Evolutionary conservation across 257 asterid species (phyloP), one percentile per base, ranked within the genome.

Genomic region (Galeopsis tetrahit): DNA sequence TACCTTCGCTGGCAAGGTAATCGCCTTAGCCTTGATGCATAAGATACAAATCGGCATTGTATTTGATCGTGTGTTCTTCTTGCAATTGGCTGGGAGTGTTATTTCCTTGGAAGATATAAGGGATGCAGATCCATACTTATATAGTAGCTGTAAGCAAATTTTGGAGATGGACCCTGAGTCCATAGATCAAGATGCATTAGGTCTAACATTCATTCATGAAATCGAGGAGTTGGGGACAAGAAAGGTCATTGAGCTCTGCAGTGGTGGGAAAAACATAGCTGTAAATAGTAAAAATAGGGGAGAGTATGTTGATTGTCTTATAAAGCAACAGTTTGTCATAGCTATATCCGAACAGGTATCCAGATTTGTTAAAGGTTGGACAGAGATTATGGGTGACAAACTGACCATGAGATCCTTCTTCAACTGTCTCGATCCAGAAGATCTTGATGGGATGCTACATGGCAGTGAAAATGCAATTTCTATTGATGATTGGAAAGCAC

Each of bases 21-120:
- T 92, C 77, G 98, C 99, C 55, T 82, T 95, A 70, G 92, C 97
- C 70, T 82, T 95, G 86, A 89, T 95, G 91, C 96, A 92, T 68
- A 95, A 87, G 81, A 82, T 95, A 61, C 99, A 95, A 82, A 85
- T 95, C 38, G 99, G 99, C 55, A 75, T 95, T 63, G 96, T 89
- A 58, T 83, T 95, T 75, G 99, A 90, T 79, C 99, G 98, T 11
- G 84, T 85, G 44, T 92, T 92, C 84, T 81, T 87, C 73, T 68
- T 72, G 73, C 98, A 85, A 79, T 82, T 95, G 82, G 89, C 90
- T 78, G 97, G 98, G 61, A 64, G 70, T 69, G 6, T 63, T 36
- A 73, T 95, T 78, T 81, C 90, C 28, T 73, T 95, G 63, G 96
- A 90, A 85, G 99, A 95, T 83, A 79, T 90, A 78, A 80, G 64